phyloP scores from a whole-genome alignment of 2,329 filamentous ascomycete species.

The Davidsoniella neocaledoniae region DNA sequence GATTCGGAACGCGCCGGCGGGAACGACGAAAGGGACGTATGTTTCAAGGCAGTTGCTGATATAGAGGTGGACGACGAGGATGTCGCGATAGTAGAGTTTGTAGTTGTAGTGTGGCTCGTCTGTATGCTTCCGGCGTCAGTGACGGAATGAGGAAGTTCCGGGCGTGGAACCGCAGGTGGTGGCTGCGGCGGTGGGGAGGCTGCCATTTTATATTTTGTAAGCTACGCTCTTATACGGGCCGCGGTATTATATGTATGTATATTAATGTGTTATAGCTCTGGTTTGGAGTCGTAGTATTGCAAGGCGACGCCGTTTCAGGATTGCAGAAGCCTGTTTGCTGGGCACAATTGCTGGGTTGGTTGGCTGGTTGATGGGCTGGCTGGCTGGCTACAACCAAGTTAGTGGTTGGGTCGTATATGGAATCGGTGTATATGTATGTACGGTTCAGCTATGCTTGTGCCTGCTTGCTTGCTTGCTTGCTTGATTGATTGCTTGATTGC shows the following conservation, averaged over 20 bases:
- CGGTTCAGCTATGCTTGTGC: no score
- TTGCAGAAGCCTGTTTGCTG: background rate
- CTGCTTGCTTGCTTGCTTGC: no score
- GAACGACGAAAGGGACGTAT: constrained; percentile 48
- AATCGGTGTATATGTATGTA: no score
- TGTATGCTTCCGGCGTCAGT: constrained; percentile 2
- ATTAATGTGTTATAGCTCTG: background rate
- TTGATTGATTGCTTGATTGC: no score
- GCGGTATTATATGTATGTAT: background rate
- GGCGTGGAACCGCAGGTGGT: constrained; percentile 6
- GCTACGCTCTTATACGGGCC: background rate
- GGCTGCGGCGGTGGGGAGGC: constrained; percentile 5
- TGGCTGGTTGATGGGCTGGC: background rate
- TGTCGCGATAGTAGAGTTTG: background rate
- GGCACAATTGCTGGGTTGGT: background rate
- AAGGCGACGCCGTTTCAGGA: background rate
- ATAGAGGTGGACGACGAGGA: background rate
- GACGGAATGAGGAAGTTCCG: constrained; percentile 7
- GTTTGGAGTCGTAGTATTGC: background rate
- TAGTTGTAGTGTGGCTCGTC: no score
- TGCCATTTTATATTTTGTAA: constrained; percentile 13
- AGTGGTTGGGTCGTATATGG: background rate
- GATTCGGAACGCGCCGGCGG: constrained; percentile 41
- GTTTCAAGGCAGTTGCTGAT: constrained; percentile 14
- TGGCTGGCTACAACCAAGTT: background rate